Base-by-base conservation (phyloP, 257 asterid genomes). In the Forsythia viridissima region DNA sequence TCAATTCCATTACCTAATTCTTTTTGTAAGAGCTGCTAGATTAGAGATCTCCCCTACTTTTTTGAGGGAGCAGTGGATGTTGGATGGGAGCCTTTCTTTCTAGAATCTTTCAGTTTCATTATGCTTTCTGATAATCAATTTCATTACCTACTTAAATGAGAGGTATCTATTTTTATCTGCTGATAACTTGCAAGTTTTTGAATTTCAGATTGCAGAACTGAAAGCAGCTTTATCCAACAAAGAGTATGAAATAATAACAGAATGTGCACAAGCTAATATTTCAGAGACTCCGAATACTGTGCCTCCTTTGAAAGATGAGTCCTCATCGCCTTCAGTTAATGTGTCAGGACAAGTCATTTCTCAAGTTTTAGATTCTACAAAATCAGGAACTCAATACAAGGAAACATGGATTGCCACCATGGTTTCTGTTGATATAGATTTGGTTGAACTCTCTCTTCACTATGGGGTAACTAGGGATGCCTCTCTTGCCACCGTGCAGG, bases 401-500 rank as follows among this genome's bases (percentile, higher is more conserved):
- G 90, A 86, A 83, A 82, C 51, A 43, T 89, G 93, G 94, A 81
- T 92, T 81, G 81, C 84, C 74, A 88, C 91, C 71, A 92, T 86
- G 89, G 83, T 95, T 76, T 90, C 94, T 70, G 90, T 95, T 76
- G 88, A 75, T 71, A 86, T 95, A 82, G 85, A 89, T 83, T 82
- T 89, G 82, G 93, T 93, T 85, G 97, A 95, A 83, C 96, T 95
- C 71, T 84, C 90, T 80, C 97, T 95, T 85, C 91, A 90, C 82
- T 90, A 95, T 85, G 99, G 99, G 69, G 48, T 80, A 78, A 83
- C 97, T 71, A 86, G 97, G 86, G 99, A 95, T 81, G 86, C 94
- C 71, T 84, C 98, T 63, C 99, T 95, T 84, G 99, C 98, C 79
- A 90, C 94, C 18, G 80, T 95, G 51, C 96, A 93, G 99, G 99